These are phyloP conservation scores for Aspergillus hortae DNA, from an alignment of 2,329 filamentous ascomycete species.

Conservation along the genomic window DNA sequence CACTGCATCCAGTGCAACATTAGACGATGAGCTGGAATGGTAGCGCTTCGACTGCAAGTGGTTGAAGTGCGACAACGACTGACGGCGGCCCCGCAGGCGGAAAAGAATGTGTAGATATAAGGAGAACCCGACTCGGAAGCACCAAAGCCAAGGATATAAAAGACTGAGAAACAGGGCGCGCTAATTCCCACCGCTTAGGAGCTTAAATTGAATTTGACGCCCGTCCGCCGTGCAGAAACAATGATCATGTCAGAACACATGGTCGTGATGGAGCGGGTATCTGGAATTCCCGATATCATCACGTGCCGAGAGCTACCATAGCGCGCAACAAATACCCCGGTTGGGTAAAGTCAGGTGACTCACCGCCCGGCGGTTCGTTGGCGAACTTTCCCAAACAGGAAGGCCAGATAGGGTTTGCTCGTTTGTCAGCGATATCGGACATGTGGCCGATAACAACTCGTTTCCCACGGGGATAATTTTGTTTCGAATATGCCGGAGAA, in stretches of 20 bases:
- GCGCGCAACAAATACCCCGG: background rate
- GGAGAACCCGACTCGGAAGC: background rate
- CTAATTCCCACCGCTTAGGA: background rate
- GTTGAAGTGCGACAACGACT: no score
- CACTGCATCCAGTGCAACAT: no score
- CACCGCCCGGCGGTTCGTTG: slow-evolving; percentile 5
- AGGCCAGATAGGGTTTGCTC: background rate
- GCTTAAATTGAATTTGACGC: background rate
- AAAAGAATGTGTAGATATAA: background rate
- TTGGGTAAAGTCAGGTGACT: slow-evolving; percentile 1
- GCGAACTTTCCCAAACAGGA: background rate
- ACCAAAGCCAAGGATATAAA: background rate
- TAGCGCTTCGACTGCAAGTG: no score
- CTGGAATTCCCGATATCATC: background rate
- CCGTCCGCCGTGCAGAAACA: background rate
- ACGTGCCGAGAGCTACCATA: background rate
- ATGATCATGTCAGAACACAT: no score
- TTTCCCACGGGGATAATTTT: background rate
- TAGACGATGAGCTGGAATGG: no score
- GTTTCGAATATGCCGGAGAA: no score
- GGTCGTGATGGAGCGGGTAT: no score
- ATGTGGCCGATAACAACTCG: background rate
- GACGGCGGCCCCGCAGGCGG: background rate
- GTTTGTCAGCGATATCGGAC: slow-evolving; percentile 13
- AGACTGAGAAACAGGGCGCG: background rate